Base-by-base conservation (phyloP, 108 stramenopile species). In the Pseudonitzschia multiseries region DNA sequence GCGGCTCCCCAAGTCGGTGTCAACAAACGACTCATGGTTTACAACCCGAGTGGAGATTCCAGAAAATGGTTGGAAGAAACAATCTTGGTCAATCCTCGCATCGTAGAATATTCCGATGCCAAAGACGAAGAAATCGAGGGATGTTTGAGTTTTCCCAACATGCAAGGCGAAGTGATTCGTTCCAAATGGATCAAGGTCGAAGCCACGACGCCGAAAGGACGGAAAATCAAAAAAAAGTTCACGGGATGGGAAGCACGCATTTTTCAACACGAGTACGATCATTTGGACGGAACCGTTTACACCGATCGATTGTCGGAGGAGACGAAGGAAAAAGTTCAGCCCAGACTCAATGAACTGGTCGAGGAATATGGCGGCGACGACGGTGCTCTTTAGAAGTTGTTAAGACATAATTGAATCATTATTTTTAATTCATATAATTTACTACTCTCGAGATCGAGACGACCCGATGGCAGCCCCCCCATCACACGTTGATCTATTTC, bases 241-340 rank as follows among this genome's bases (percentile, higher is more conserved):
- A 83, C 60, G 26, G 85, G 79, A 68, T 91, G 89, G 87, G 89
- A 86, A 50, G 93, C 96, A 41, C 76, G 94, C 33, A 96, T 98
- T 64, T 97, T 98, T 72, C 96, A 97, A 82, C 98, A 98, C 71
- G 98, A 98, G 79, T 98, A 97, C 70, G 98, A 98, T 82, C 98
- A 98, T 82, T 79, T 98, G 56, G 96, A 97, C 74, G 95, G 92
- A 13, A 70, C 72, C 1, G 89, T 92, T 27, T 93, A 92, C 75
- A 81, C 90, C 60, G 94, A 96, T 81, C 74, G 92, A 73, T 71
- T 96, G 54, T 48, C 79, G 20, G 83, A 89, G 31, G 85, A 96
- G 53, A 89, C 73, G 18, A 72, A 81, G 65, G 71, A 69, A 48
- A 70, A 82, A 41, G 87, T 92, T 0, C 83, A 91, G 68, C 84